Evolutionary conservation across 768 basidiomycete genomes (phyloP), one percentile per base, ranked within the genome.

Genomic region (Leccinum variicolor): DNA sequence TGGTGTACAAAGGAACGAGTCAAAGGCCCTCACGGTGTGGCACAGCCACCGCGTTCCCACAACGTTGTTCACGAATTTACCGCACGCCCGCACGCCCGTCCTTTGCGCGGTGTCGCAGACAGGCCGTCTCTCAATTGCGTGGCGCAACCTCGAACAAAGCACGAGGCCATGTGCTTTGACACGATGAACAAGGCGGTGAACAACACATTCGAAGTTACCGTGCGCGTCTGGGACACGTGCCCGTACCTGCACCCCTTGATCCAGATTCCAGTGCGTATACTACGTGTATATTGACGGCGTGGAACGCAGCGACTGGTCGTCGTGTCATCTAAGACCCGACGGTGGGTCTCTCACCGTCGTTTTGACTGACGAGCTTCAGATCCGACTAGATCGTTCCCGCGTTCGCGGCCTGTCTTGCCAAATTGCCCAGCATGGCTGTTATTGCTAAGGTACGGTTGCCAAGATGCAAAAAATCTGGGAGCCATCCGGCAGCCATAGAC

Each of bases 181-280:
- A 23, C 45, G 11, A 54, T 50, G 29, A 57, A 23, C 23, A 36
- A 7, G 33, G 43, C 6, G 4, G 33, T 59, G 8, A 46, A 43
- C 2, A 43, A 48, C n/a, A 52, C 28, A 17, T 57, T 23, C 49
- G 34, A 19, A 36, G 4, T 13, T 5, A 14, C 1, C 10, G 10
- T 17, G 1, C 43, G 33, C 19, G 55, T 57, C 46, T 36, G 59
- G 47, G 47, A 41, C n/a, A 19, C 39, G 1, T 62, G 49, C n/a
- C 50, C 59, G 1, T 33, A 61, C n/a, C 17, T 62, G 14, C 3
- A 46, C 6, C 53, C 59, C 0, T 29, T 58, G 26, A 31, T 57
- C 25, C n/a, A n/a, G n/a, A n/a, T n/a, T n/a, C n/a, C 55, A 45
- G 60, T 62, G 13, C 41, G 52, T 57, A n/a, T n/a, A 26, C 51